Base-by-base conservation (phyloP, 2,329 filamentous ascomycete genomes). In the Lachnellula occidentalis region DNA sequence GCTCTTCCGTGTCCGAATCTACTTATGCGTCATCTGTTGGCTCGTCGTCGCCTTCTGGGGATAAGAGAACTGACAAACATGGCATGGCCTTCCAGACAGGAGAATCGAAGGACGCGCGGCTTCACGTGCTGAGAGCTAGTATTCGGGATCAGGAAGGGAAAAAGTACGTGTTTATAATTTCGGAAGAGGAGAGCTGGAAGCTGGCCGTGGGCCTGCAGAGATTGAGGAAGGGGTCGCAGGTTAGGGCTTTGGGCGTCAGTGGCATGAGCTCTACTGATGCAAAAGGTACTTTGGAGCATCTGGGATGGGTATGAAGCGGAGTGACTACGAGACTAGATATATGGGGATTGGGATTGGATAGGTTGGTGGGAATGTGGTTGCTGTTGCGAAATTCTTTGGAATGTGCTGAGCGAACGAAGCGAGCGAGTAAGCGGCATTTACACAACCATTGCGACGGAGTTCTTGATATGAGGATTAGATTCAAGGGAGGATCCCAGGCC, bases 151-250 rank as follows among this genome's bases (percentile, higher is more conserved):
- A 85, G 60, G 83, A 86, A 57, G 82, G 81, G 43, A 85, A 85
- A 71, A 76, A 82, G 36, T 86, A 81, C 64, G 69, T 87, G 36
- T 87, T 87, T 65, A 76, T 87, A 9, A 71, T 87, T 34, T 74
- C 76, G 41, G 82, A 87, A 65, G 77, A 82, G 57, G 84, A 88
- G 67, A 78, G 78, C 27, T 87, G 85, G 85, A 88, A 88, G 76
- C 73, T 88, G 22, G 76, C 81, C 1, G 73, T 80, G 36, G 83
- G 81, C 2, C 66, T 88, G 61, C 80, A 85, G 67, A 76, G 79
- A 45, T 69, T 88, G 62, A 73, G 82, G 50, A 77, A 77, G 51
- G 83, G 84, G 5, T 79, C 78, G 3, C 82, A 85, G 67, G 80
- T 79, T 34, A 74, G 81, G 51, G 77, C 80, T 54, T 72, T 87